These are phyloP conservation scores for Scutellaria minor DNA, from an alignment of 257 asterid genomes.

Conservation along the genomic window DNA sequence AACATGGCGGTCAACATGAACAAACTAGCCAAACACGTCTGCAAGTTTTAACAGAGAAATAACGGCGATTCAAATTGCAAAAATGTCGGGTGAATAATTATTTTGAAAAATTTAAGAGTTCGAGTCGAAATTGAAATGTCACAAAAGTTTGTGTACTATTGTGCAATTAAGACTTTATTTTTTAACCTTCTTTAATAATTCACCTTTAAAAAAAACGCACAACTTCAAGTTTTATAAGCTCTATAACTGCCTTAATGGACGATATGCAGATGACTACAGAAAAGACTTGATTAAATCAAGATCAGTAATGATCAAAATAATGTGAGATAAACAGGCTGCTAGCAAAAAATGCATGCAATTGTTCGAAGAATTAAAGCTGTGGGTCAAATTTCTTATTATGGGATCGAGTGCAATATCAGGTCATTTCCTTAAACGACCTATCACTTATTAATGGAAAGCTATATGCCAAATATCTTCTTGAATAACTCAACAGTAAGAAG, in stretches of 20 bases:
- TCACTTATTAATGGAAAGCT: not conserved
- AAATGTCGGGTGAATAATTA: too few species aligned
- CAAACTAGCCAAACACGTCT: too few species aligned
- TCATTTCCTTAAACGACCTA: not conserved
- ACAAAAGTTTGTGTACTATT: too few species aligned
- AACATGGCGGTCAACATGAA: too few species aligned
- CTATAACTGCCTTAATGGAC: not conserved
- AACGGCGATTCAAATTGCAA: too few species aligned
- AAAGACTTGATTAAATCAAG: not conserved
- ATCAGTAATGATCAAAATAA: not conserved
- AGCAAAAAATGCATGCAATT: not conserved
- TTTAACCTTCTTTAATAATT: not conserved
- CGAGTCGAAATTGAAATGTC: too few species aligned
- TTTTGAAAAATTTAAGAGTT: not conserved
- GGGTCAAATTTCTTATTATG: not conserved
- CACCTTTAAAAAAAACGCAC: not conserved
- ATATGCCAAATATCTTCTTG: slow-evolving; percentile 13
- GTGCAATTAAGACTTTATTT: not conserved
- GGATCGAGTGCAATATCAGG: not conserved
- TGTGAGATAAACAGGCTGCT: not conserved
- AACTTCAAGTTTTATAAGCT: not conserved
- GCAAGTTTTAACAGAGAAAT: too few species aligned
- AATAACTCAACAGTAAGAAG: slow-evolving; percentile 2
- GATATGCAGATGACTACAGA: not conserved
- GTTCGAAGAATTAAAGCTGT: not conserved